Conservation (phyloP, 2,329 filamentous ascomycete genomes). For the Ceratocystis papillata region DNA sequence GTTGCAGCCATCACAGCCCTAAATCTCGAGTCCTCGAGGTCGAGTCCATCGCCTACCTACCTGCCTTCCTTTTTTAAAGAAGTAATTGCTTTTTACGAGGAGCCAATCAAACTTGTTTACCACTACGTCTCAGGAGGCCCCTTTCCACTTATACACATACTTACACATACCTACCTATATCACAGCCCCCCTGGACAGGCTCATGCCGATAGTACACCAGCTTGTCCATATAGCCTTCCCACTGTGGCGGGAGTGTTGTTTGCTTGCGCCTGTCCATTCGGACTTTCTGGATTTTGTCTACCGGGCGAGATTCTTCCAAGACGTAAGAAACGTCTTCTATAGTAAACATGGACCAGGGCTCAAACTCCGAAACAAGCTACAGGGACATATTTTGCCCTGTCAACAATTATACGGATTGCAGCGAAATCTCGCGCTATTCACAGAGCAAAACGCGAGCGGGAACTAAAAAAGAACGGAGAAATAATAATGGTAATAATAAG, state of each 20-base stretch:
- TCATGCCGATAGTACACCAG: too few species aligned
- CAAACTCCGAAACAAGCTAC: conserved; percentile 13
- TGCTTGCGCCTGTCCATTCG: too few species aligned
- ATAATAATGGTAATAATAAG: neutral
- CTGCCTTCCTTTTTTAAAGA: neutral
- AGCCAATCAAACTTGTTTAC: neutral
- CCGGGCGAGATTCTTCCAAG: conserved; percentile 2
- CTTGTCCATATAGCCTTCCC: too few species aligned
- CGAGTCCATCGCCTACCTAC: neutral
- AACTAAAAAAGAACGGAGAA: neutral
- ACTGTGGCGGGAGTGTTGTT: too few species aligned
- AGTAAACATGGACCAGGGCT: conserved; percentile 3
- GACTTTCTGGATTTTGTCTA: neutral
- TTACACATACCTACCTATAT: neutral
- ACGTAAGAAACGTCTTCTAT: neutral
- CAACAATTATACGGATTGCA: neutral
- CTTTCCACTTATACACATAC: neutral
- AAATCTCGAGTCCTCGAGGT: conserved; percentile 4
- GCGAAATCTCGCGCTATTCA: neutral
- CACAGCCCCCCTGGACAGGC: too few species aligned
- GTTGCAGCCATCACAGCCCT: neutral
- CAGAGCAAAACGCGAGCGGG: neutral
- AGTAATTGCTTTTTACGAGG: neutral
- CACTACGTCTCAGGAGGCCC: neutral
- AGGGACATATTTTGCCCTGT: neutral